Percentiles rank a stretch among this genome's conserved stretches.
phyloP scores from a whole-genome alignment of 2,329 filamentous ascomycete genomes.

The Neofusicoccum parvum region DNA sequence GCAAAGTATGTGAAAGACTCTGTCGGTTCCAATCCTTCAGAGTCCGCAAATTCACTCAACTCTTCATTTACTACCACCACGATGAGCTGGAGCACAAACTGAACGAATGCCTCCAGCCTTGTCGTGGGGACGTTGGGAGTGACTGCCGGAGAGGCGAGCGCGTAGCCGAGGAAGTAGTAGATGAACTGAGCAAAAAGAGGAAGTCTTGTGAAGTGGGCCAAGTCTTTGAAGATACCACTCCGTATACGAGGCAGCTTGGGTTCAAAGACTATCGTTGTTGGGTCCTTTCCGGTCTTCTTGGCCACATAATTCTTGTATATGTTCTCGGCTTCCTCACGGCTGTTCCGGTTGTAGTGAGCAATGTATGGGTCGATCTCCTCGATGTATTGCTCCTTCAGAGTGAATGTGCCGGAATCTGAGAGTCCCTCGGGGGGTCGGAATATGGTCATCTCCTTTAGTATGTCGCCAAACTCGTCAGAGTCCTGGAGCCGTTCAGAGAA shows the following conservation, averaged over 20 bases:
- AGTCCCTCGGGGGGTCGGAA: slow-evolving; percentile 91
- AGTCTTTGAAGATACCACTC: slow-evolving; percentile 73
- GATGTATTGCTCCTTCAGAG: slow-evolving; percentile 82
- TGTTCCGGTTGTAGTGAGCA: slow-evolving; percentile 94
- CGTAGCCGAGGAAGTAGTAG: slow-evolving; percentile 84
- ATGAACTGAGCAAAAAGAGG: slow-evolving; percentile 88
- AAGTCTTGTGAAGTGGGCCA: slow-evolving; percentile 80
- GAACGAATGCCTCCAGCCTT: slow-evolving; percentile 85
- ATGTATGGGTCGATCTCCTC: slow-evolving; percentile 94
- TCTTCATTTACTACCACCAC: slow-evolving; percentile 88
- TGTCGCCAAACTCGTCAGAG: slow-evolving; percentile 80
- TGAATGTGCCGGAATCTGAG: slow-evolving; percentile 90
- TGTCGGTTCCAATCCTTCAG: slow-evolving; percentile 47
- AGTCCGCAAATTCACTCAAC: slow-evolving; percentile 54
- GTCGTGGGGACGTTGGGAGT: slow-evolving; percentile 78
- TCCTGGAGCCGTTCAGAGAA: slow-evolving; percentile 89
- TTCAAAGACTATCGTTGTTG: slow-evolving; percentile 87
- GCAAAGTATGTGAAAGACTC: slow-evolving; percentile 73
- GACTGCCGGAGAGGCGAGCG: slow-evolving; percentile 66
- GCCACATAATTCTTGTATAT: slow-evolving; percentile 86
- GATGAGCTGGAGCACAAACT: slow-evolving; percentile 85
- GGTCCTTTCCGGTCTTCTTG: slow-evolving; percentile 78
- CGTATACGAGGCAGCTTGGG: slow-evolving; percentile 77
- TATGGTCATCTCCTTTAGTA: slow-evolving; percentile 83
- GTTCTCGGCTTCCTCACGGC: slow-evolving; percentile 90